Evolutionary conservation across 169 alveolate genomes (phyloP), one percentile per base, ranked within the genome.

Genomic region (Amoebophrya sp.): DNA sequence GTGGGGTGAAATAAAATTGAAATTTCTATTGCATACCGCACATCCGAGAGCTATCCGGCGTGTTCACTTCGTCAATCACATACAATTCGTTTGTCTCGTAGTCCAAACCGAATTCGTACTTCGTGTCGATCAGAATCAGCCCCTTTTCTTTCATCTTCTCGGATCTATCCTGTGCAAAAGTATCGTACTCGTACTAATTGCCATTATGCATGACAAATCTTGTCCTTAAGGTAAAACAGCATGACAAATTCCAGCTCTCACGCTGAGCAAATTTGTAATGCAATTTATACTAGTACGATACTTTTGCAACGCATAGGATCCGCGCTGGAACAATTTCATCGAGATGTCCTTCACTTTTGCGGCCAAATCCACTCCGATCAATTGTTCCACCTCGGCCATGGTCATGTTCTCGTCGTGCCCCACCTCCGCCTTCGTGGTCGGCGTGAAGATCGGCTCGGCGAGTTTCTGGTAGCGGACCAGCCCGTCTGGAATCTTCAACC

Each of bases 361-460:
- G 35, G 83, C 83, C 35, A 66, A 1, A 25, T 66, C 83, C 83
- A 7, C 18, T 3, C 83, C 83, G 35, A 66, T 66, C 29, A 66
- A 1, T 25, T 25, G 32, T 25, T 66, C 83, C 83, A 66, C 83
- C 83, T 66, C 83, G 7, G 83, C 83, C 32, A 66, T 7, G 29
- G 83, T 66, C 83, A 66, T 12, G 32, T 66, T 66, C 35, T 66
- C 83, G 83, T 66, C 83, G 35, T 66, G 47, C 39, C 95, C 95
- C 18, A 90, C 94, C 40, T 92, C 94, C 23, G 94, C 95, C 88
- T 94, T 94, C 14, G 95, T 92, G 29, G 95, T 94, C 23, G 95
- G 95, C 0, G 95, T 94, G 83, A 94, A 92, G 89, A 94, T 90
- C 32, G 95, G 95, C 35, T 35, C 33, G 32, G 90, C 91, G 39